A percentile compares a stretch with the other conserved stretches of the same genome.
Conservation (phyloP, 176 grass and related monocot genomes). For the Triticum dicoccoides region DNA sequence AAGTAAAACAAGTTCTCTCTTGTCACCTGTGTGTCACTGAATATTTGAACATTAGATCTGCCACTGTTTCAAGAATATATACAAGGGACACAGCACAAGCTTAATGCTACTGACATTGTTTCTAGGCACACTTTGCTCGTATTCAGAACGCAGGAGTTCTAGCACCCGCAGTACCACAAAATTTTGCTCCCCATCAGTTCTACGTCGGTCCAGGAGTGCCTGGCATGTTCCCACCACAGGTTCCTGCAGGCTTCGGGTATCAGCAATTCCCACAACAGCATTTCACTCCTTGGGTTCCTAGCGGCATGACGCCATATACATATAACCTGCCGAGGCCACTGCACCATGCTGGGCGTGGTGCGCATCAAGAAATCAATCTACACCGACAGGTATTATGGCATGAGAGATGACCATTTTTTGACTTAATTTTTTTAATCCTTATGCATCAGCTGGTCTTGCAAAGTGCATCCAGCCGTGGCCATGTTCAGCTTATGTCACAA, state of each 20-base stretch:
- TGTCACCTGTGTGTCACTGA: no score
- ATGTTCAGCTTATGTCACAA: not conserved
- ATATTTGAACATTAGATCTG: no score
- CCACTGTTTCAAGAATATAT: not conserved
- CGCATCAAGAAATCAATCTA: no score
- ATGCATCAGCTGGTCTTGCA: no score
- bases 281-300: not conserved
- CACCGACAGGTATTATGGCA: no score
- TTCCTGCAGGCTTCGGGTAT: constrained; percentile 23
- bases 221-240: constrained; percentile 7
- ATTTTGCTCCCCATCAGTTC: constrained; percentile 1
- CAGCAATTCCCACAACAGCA: not conserved
- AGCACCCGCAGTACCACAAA: not conserved
- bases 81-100: not conserved
- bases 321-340: constrained; percentile 28
- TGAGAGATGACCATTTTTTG: no score
- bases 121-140: constrained; percentile 42
- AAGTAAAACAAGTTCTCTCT: no score
- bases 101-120: not conserved
- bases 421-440: no score
- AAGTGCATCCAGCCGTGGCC: no score
- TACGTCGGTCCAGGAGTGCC: constrained; percentile 24
- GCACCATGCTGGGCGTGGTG: not conserved
- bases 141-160: not conserved
- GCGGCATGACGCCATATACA: constrained; percentile 17